Base-by-base conservation (phyloP, 1,139 yeast genomes). In the Magnusiomyces sp. region DNA sequence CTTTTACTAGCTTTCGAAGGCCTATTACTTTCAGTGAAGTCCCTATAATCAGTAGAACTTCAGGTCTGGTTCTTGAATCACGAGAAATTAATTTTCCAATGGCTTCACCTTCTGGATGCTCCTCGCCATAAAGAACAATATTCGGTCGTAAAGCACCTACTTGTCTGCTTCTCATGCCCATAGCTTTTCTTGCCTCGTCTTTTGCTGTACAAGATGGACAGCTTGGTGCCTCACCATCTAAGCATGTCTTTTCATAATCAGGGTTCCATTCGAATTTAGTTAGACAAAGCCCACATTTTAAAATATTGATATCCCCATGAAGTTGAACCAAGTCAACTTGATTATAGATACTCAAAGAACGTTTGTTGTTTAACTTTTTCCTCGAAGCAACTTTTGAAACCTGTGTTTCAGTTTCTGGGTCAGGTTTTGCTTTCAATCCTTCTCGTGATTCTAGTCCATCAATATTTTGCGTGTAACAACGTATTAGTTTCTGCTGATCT, bases 381-480 rank as follows among this genome's bases (percentile, higher is more conserved):
- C 6, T 23, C 6, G 7, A 23, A 23, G 4, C 7, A 32, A 29
- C 23, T 10, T 42, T 42, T 37, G 56, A 58, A 5, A 49, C 48
- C 9, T 54, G 57, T 2, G 55, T 51, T 5, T 52, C n/a, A 6
- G 45, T 32, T 2, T 16, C 31, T 2, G 13, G n/a, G 5, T 42
- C 38, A 4, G n/a, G 19, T n/a, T 32, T 11, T 14, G 45, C 13
- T 5, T 53, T 69, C 58, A 59, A 59, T 1, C 66, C 71, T 11
- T 54, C 71, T 56, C 59, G 60, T 7, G 58, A 68, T 58, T 85
- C 94, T 48, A 84, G 76, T 1, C 90, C 89, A 51, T 71, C 76
- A 44, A 84, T 85, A 61, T 84, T 84, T 57, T 85, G 94, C 2
- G 94, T 84, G 64, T 84, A 92, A 66, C 97, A 88, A 51, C 95